A percentile compares a stretch with the other conserved stretches of the same genome.
phyloP scores from a whole-genome alignment of 257 asterid species.

The Primulina tabacum region DNA sequence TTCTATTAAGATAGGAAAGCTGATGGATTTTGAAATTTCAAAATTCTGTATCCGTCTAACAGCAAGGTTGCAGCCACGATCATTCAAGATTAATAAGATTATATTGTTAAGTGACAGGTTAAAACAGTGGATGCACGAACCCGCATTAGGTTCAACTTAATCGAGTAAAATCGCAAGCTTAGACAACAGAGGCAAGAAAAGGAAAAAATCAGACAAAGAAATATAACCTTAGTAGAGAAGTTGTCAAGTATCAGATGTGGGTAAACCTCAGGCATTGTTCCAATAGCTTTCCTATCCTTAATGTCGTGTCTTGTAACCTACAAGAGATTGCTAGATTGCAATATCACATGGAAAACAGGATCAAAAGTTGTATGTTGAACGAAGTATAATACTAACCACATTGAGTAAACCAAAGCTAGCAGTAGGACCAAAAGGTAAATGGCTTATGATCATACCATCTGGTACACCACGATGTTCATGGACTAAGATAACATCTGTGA shows the following conservation, averaged over 20 bases:
- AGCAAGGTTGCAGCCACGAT: background rate
- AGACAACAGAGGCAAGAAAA: constrained; percentile 5
- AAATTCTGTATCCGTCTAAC: background rate
- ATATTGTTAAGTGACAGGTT: background rate
- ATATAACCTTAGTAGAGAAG: constrained; percentile 62
- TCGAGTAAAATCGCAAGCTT: background rate
- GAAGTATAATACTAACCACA: constrained; percentile 63
- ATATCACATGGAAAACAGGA: constrained; percentile 10
- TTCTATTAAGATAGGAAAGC: background rate
- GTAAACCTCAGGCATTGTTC: constrained; percentile 88
- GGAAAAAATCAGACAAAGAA: constrained; percentile 3
- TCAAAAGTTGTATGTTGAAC: background rate
- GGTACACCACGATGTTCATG: constrained; percentile 98
- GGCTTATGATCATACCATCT: constrained; percentile 80
- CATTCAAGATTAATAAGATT: background rate
- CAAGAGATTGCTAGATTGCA: constrained; percentile 26
- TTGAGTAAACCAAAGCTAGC: constrained; percentile 88
- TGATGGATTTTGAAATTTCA: background rate
- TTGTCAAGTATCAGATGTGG: constrained; percentile 83
- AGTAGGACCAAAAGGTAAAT: constrained; percentile 95
- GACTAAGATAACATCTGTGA: constrained; percentile 82
- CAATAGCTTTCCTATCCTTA: constrained; percentile 78
- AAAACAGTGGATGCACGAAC: background rate
- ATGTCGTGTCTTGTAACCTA: constrained; percentile 94
- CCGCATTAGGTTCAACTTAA: background rate